Percentiles rank a stretch among this genome's conserved stretches.
Conservation (phyloP, 2,329 filamentous ascomycete genomes). For the Cladosporium oxysporum region DNA sequence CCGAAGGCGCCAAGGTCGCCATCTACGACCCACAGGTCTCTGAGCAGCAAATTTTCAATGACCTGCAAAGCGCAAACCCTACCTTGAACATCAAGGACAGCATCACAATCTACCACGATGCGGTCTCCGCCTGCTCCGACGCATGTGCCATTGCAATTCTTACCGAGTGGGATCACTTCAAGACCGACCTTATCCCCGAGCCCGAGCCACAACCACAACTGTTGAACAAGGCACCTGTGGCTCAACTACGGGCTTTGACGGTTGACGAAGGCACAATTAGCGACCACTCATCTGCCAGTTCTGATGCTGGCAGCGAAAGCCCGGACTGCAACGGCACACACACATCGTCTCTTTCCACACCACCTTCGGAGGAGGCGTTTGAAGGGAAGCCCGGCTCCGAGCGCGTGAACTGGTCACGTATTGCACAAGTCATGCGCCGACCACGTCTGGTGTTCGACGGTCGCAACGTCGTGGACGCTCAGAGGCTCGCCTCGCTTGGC, state of each 20-base stretch:
- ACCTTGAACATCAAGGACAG: slow-evolving; percentile 25
- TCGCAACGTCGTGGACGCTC: slow-evolving; percentile 33
- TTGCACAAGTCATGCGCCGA: slow-evolving; percentile 32
- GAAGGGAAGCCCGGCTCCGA: slow-evolving; percentile 16
- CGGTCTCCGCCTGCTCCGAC: slow-evolving; percentile 35
- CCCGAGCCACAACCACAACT: slow-evolving; percentile 3
- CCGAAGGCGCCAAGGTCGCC: slow-evolving; percentile 58
- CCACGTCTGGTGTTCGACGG: slow-evolving; percentile 39
- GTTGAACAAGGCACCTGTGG: neutral
- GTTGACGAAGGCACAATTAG: slow-evolving; percentile 22
- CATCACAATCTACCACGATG: slow-evolving; percentile 31
- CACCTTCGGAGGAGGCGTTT: slow-evolving; percentile 6
- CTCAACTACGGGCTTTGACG: neutral
- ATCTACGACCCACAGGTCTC: slow-evolving; percentile 63
- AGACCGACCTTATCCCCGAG: slow-evolving; percentile 23
- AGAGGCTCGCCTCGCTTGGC: slow-evolving; percentile 31
- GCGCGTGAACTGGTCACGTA: slow-evolving; percentile 27
- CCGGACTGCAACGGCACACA: slow-evolving; percentile 11
- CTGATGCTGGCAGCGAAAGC: slow-evolving; percentile 17
- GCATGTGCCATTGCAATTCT: slow-evolving; percentile 35
- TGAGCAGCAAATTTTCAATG: slow-evolving; percentile 34
- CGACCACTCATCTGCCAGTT: slow-evolving; percentile 15
- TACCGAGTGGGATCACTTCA: slow-evolving; percentile 37
- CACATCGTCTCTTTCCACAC: slow-evolving; percentile 24
- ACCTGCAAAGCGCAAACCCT: slow-evolving; percentile 29